Base-by-base conservation (phyloP, 2,329 filamentous ascomycete genomes). In the Pseudocercospora eumusae region DNA sequence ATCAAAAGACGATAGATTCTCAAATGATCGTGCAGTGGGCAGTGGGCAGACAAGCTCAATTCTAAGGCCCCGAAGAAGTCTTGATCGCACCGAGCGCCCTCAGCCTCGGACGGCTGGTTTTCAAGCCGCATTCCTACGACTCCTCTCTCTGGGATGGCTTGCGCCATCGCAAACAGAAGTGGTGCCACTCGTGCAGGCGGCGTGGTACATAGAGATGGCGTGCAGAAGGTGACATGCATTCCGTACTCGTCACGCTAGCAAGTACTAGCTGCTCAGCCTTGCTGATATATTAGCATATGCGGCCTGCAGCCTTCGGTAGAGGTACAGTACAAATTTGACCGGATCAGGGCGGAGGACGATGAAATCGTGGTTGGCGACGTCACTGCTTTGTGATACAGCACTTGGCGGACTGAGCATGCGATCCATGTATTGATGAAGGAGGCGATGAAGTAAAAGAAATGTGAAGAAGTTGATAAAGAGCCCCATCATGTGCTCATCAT, bases 371-470 rank as follows among this genome's bases (percentile, higher is more conserved):
- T 21, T 36, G 28, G n/a, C n/a, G 21, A 52, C 47, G 47, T 52
- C 47, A 52, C 47, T 27, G 47, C 25, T 28, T 52, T 28, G 47
- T 31, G 21, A 52, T 25, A 52, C 21, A 52, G 47, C 47, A n/a
- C 47, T 25, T 52, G 21, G 47, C 47, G 47, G 15, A 52, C 7
- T 27, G 47, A 52, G 23, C 47, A 52, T 52, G 47, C 47, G 31
- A 56, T 56, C 53, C 53, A 56, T 56, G 53, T 44, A 33, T 42
- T 44, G 21, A 25, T 44, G 21, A 25, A 27, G 18, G 53, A 56
- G 53, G 53, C 53, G 53, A 56, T 56, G 53, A 56, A 25, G 53
- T 56, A 42, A n/a, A n/a, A 56, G 53, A 28, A 28, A 18, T 13
- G 47, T 15, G 23, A 25, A 52, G 21, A 11, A 18, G 15, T 25